Evolutionary conservation across 1,284 basidiomycete genomes (phyloP).

Genomic region (Trametes versicolor): DNA sequence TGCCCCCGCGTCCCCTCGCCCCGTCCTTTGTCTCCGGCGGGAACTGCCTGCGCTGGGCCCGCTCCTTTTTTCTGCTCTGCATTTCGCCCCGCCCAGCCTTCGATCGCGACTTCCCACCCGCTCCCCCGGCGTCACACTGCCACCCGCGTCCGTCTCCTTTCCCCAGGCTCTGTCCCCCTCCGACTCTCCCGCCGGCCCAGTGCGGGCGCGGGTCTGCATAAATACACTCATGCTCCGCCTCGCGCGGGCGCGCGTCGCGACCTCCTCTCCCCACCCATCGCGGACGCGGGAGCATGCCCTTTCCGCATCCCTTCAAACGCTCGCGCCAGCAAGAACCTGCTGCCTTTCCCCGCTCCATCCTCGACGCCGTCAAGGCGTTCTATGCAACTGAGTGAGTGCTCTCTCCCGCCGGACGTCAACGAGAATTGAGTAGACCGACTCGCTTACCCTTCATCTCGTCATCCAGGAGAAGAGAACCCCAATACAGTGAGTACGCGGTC

Average conservation of each 20-base stretch:
- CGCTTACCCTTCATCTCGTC: conserved; percentile 19
- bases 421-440: conserved; percentile 16
- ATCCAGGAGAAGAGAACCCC: conserved; percentile 35
- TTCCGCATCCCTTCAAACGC: conserved; percentile 32
- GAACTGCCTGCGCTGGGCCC: conserved; percentile 29
- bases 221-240: conserved; percentile 31
- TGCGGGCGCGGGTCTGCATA: conserved; percentile 26
- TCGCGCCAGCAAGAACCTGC: conserved; percentile 35
- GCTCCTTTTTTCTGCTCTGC: conserved; percentile 35
- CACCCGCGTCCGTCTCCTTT: conserved; percentile 30
- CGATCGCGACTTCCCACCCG: conserved; percentile 27
- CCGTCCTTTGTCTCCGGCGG: conserved; percentile 36
- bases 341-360: conserved; percentile 34
- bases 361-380: conserved; percentile 35
- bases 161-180: conserved; percentile 11
- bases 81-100: conserved; percentile 21
- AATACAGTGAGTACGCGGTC: conserved; percentile 28
- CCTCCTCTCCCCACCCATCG: conserved; percentile 26
- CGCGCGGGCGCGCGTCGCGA: conserved; percentile 32
- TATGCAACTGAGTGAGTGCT: conserved; percentile 34
- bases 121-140: conserved; percentile 31
- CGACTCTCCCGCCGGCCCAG: conserved; percentile 27
- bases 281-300: conserved; percentile 33
- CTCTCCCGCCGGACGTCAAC: neutral
- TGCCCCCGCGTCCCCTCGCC: conserved; percentile 19